A percentile compares a stretch with the other conserved stretches of the same genome.
These are phyloP conservation scores for Coemansia sp. DNA, from an alignment of 192 early-diverging fungal genomes.

Conservation along the genomic window DNA sequence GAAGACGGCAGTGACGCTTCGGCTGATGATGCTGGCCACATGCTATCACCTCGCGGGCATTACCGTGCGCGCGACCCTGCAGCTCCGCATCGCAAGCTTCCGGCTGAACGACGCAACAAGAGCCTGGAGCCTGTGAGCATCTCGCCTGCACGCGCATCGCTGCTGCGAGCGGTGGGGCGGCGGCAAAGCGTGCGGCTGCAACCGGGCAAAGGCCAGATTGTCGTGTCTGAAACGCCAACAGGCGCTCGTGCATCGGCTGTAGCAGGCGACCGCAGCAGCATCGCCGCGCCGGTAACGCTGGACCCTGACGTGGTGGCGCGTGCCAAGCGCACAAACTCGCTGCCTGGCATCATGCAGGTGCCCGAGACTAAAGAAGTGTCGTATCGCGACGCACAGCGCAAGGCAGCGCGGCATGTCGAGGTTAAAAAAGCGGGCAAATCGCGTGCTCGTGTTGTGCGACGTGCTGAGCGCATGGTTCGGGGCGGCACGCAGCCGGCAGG, in stretches of 20 bases:
- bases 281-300: slow-evolving; percentile 11
- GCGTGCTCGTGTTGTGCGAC: slow-evolving; percentile 32
- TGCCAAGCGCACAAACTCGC: slow-evolving; percentile 53
- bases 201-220: slow-evolving; percentile 52
- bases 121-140: slow-evolving; percentile 15
- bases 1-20: slow-evolving; percentile 21
- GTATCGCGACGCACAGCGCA: slow-evolving; percentile 45
- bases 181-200: slow-evolving; percentile 55
- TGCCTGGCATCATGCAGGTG: slow-evolving; percentile 46
- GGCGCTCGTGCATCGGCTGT: slow-evolving; percentile 13
- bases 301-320: slow-evolving; percentile 32
- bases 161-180: slow-evolving; percentile 52
- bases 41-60: slow-evolving; percentile 41
- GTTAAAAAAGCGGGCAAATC: slow-evolving; percentile 23
- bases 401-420: slow-evolving; percentile 33
- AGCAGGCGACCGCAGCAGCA: slow-evolving; percentile 9
- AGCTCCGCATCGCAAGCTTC: slow-evolving; percentile 40
- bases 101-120: slow-evolving; percentile 12
- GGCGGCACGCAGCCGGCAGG: slow-evolving; percentile 26
- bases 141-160: slow-evolving; percentile 50
- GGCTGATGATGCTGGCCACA: slow-evolving; percentile 9
- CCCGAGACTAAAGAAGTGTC: slow-evolving; percentile 56
- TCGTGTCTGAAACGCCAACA: slow-evolving; percentile 45
- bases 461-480: slow-evolving; percentile 50
- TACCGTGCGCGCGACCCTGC: slow-evolving; percentile 55